Percentiles rank a stretch among this genome's conserved stretches.
Evolutionary conservation across 129 eudicot genomes (phyloP).

Genomic region (Tagetes erecta): DNA sequence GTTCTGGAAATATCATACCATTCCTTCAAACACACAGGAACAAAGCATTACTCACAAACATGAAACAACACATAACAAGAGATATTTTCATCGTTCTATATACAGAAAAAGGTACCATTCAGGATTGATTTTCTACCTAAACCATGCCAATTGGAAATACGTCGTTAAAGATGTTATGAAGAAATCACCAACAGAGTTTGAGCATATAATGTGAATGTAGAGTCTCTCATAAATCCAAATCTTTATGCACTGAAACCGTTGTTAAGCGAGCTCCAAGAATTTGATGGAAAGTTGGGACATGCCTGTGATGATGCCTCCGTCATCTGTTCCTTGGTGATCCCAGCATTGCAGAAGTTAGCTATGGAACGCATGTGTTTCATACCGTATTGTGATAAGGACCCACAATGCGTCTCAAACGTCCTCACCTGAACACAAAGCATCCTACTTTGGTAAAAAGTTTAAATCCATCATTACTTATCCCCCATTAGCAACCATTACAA

Average conservation of each 20-base stretch:
- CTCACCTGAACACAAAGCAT: constrained; percentile 57
- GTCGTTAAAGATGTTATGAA: constrained; percentile 2
- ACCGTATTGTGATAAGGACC: constrained; percentile 75
- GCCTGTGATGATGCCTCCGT: constrained; percentile 65
- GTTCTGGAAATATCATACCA: no score
- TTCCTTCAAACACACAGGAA: neutral
- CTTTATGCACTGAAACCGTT: constrained; percentile 66
- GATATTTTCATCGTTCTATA: constrained; percentile 1
- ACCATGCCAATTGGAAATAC: constrained; percentile 2
- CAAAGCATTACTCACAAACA: neutral
- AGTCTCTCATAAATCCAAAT: neutral
- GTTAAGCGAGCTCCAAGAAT: constrained; percentile 69
- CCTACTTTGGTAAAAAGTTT: neutral
- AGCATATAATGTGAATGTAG: neutral
- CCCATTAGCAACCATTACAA: neutral
- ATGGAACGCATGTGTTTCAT: constrained; percentile 81
- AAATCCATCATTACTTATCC: neutral
- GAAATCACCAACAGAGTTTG: neutral
- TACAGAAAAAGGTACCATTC: constrained; percentile 12
- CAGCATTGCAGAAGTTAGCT: constrained; percentile 78
- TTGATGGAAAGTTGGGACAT: constrained; percentile 51
- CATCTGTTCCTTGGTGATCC: constrained; percentile 50
- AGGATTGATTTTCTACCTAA: neutral
- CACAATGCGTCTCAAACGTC: constrained; percentile 76
- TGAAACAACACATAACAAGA: neutral